phyloP scores from a whole-genome alignment of 2,329 filamentous ascomycete species.

The Xylariaceae sp. region DNA sequence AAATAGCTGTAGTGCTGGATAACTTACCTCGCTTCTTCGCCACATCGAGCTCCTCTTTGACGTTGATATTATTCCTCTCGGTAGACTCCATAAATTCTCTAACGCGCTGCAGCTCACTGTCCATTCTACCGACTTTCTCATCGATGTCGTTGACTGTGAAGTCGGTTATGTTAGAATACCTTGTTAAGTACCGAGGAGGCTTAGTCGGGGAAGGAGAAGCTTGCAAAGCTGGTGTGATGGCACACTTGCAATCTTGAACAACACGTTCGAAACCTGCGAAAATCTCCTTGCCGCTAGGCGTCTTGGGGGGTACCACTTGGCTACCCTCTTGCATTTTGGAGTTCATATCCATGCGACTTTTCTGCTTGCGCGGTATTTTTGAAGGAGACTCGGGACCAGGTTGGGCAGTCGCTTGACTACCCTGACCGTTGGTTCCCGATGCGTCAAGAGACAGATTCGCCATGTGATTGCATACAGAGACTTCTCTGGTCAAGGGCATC shows the following conservation, averaged over 20 bases:
- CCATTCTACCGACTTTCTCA: conserved; percentile 70
- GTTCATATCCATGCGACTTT: background rate
- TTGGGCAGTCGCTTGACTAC: conserved; percentile 45
- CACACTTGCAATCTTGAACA: conserved; percentile 16
- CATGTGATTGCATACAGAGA: conserved; percentile 37
- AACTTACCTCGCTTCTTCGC: conserved; percentile 70
- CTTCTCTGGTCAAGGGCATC: conserved; percentile 33
- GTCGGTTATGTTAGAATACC: conserved; percentile 65
- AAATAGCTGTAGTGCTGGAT: background rate
- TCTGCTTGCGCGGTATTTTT: conserved; percentile 18
- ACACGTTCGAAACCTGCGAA: conserved; percentile 23
- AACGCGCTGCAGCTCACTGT: conserved; percentile 67
- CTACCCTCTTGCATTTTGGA: conserved; percentile 5
- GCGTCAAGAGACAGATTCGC: conserved; percentile 36
- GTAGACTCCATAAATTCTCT: conserved; percentile 69
- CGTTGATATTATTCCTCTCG: conserved; percentile 60
- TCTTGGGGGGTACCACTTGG: conserved; percentile 27
- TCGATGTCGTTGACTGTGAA: conserved; percentile 76
- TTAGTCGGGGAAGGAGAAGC: conserved; percentile 42
- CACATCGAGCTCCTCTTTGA: conserved; percentile 70
- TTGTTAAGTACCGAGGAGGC: conserved; percentile 57
- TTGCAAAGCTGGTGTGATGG: conserved; percentile 30
- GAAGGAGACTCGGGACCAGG: conserved; percentile 13
- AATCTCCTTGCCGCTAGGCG: conserved; percentile 27
- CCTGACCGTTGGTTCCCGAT: conserved; percentile 17